Evolutionary conservation across 2,329 filamentous ascomycete genomes (phyloP).

Genomic region (Nannizziopsis arthrosporioides): DNA sequence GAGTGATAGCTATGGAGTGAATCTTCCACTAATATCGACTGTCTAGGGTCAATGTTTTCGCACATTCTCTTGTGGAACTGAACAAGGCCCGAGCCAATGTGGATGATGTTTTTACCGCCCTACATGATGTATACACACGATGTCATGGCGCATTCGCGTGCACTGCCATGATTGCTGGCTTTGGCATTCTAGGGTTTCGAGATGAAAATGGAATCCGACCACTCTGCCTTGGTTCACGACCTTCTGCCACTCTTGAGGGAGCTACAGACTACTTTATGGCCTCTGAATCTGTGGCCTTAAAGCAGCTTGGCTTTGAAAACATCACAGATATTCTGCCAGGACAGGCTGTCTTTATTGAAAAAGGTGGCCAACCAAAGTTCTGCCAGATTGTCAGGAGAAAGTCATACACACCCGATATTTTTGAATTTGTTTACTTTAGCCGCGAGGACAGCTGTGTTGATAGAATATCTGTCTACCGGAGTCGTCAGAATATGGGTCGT

Average conservation of each 20-base stretch:
- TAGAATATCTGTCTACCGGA: constrained; percentile 74
- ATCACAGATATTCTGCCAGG: constrained; percentile 70
- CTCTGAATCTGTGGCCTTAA: constrained; percentile 74
- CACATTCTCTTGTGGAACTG: constrained; percentile 66
- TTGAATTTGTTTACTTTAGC: constrained; percentile 81
- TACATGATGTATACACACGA: constrained; percentile 59
- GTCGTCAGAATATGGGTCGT: constrained; percentile 74
- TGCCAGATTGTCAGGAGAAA: constrained; percentile 57
- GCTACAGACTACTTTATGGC: constrained; percentile 86
- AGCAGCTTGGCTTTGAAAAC: constrained; percentile 66
- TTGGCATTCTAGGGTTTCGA: constrained; percentile 67
- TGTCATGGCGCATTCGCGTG: constrained; percentile 70
- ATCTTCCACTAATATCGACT: too few relatives aligned
- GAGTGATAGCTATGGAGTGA: too few relatives aligned
- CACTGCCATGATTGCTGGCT: constrained; percentile 71
- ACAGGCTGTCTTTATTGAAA: constrained; percentile 73
- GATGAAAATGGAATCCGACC: constrained; percentile 75
- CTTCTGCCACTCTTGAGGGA: constrained; percentile 52
- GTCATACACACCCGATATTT: constrained; percentile 72
- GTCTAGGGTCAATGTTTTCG: constrained; percentile 89
- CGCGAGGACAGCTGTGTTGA: constrained; percentile 73
- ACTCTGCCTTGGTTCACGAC: constrained; percentile 63
- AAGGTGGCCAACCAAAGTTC: constrained; percentile 63
- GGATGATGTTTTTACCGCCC: constrained; percentile 62
- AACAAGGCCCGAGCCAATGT: constrained; percentile 70